phyloP scores from a whole-genome alignment of 176 grass and related monocot species.

The Phoenix dactylifera region DNA sequence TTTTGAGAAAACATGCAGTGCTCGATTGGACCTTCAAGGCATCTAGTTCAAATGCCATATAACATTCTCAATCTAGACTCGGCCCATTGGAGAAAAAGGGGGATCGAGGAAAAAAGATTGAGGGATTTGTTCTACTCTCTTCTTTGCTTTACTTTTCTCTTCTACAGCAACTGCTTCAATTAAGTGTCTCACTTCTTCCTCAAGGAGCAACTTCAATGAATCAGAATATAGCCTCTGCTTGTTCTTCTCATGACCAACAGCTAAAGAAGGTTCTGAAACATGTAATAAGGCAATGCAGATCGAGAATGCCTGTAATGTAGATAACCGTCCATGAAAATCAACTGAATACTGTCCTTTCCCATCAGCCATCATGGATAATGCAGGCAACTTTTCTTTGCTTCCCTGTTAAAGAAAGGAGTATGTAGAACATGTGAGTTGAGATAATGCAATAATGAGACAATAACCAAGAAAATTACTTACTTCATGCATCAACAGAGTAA shows the following conservation, averaged over 20 bases:
- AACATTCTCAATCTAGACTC: slow-evolving; percentile 39
- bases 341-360: slow-evolving; percentile 57
- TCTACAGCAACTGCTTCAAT: slow-evolving; percentile 62
- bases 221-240: slow-evolving; percentile 68
- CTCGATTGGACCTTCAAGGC: too few species aligned
- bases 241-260: slow-evolving; percentile 50
- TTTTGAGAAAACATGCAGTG: too few species aligned
- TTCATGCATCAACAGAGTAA: too few species aligned
- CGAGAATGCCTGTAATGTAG: slow-evolving; percentile 76
- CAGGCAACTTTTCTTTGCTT: slow-evolving; percentile 68
- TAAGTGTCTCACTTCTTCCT: slow-evolving; percentile 86
- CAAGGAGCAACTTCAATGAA: slow-evolving; percentile 72
- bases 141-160: slow-evolving; percentile 67
- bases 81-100: slow-evolving; percentile 81
- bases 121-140: slow-evolving; percentile 40
- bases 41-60: too few species aligned
- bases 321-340: slow-evolving; percentile 74
- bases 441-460: neutral
- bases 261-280: slow-evolving; percentile 54
- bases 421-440: slow-evolving; percentile 7
- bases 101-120: slow-evolving; percentile 44
- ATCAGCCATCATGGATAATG: slow-evolving; percentile 50
- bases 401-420: slow-evolving; percentile 49
- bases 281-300: slow-evolving; percentile 83
- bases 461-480: too few species aligned